Conservation (phyloP, 2,329 filamentous ascomycete species). For the Trichoderma sp. region DNA sequence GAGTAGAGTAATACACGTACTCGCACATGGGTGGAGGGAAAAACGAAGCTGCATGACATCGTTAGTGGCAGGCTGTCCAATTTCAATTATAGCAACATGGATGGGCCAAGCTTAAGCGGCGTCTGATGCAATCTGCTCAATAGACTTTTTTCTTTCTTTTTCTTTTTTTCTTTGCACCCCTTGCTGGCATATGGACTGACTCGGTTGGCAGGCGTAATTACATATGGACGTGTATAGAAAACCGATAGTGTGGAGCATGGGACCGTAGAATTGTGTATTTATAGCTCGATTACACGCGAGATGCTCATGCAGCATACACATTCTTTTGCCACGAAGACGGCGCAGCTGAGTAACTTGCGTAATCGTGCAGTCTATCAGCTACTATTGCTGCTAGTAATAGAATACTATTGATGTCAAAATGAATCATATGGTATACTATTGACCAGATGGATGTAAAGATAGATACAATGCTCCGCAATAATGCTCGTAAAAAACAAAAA, state of each 20-base stretch:
- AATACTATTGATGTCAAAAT: not conserved
- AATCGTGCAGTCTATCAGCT: not conserved
- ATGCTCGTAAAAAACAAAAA: not conserved
- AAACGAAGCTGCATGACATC: not conserved
- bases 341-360: not conserved
- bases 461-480: not conserved
- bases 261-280: not conserved
- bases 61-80: not conserved
- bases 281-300: not conserved
- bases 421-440: not conserved
- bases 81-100: not conserved
- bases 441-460: not conserved
- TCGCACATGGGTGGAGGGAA: not conserved
- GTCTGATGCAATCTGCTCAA: not conserved
- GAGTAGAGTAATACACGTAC: not conserved
- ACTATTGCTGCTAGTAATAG: not conserved
- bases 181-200: not conserved
- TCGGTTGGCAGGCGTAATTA: not conserved
- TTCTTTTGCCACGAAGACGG: slow-evolving; percentile 10
- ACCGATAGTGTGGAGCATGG: not conserved
- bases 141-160: not conserved
- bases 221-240: not conserved
- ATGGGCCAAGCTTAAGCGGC: not conserved
- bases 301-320: not conserved
- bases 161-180: not conserved